A percentile compares a stretch with the other conserved stretches of the same genome.
phyloP scores from a whole-genome alignment of 192 early-diverging fungal genomes.

The Coemansia sp. region DNA sequence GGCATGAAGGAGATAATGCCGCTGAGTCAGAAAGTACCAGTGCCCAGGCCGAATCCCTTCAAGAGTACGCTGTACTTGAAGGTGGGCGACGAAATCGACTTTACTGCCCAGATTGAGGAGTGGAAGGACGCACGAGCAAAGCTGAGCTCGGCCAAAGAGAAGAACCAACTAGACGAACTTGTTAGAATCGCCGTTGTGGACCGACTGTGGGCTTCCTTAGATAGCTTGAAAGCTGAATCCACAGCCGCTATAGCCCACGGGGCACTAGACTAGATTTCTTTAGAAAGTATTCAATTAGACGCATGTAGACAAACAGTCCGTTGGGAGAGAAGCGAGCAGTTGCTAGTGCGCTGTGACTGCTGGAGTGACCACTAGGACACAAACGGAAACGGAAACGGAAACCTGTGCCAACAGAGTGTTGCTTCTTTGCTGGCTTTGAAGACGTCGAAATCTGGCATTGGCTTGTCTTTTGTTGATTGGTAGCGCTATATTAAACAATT shows the following conservation, averaged over 20 bases:
- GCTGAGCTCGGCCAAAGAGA: conserved; percentile 22
- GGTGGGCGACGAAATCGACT: conserved; percentile 76
- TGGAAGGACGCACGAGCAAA: conserved; percentile 42
- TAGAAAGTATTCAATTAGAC: background rate
- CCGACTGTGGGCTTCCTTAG: conserved; percentile 28
- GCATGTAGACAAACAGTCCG: background rate
- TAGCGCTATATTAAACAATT: no score
- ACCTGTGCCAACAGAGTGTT: no score
- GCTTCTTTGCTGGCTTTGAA: no score
- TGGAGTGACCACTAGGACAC: no score
- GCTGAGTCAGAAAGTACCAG: conserved; percentile 41
- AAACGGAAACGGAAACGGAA: no score
- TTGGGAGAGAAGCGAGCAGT: background rate
- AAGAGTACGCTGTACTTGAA: conserved; percentile 61
- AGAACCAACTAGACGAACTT: conserved; percentile 27
- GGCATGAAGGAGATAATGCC: conserved; percentile 68
- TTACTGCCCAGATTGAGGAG: conserved; percentile 59
- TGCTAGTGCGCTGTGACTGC: no score
- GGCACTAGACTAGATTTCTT: conserved; percentile 3
- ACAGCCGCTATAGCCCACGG: background rate
- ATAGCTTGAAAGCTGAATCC: conserved; percentile 23
- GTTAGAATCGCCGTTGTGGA: conserved; percentile 37
- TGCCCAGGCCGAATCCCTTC: conserved; percentile 55
- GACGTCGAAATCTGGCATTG: no score
- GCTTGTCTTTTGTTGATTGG: no score